Percentiles rank a stretch among this genome's conserved stretches.
These are phyloP conservation scores for Hericium erinaceus DNA, from an alignment of 768 basidiomycete species.

Conservation along the genomic window DNA sequence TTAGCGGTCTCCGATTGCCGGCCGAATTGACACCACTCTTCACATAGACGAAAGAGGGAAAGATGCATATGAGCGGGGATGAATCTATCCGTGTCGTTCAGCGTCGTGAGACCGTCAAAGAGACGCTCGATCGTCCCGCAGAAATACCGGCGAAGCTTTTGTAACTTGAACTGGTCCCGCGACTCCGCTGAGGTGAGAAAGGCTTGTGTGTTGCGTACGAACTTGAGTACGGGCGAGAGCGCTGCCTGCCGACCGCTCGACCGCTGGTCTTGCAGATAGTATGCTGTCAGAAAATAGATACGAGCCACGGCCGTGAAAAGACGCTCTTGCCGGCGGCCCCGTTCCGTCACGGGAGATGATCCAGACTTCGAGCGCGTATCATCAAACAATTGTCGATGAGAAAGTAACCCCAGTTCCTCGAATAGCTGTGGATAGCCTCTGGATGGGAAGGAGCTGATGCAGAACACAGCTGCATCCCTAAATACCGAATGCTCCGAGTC, in stretches of 20 bases:
- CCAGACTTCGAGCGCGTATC: constrained; percentile 44
- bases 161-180: constrained; percentile 67
- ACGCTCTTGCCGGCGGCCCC: constrained; percentile 65
- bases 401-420: constrained; percentile 74
- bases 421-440: constrained; percentile 70
- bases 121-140: constrained; percentile 84
- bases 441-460: constrained; percentile 80
- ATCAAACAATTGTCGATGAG: constrained; percentile 79
- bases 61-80: constrained; percentile 69
- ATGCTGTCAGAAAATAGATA: constrained; percentile 81
- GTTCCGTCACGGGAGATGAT: constrained; percentile 35
- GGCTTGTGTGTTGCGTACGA: constrained; percentile 72
- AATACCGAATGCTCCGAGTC: constrained; percentile 79
- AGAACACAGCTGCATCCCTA: constrained; percentile 78
- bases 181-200: constrained; percentile 67
- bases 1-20: constrained; percentile 64
- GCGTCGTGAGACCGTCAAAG: constrained; percentile 61
- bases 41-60: constrained; percentile 74
- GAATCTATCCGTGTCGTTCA: constrained; percentile 71
- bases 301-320: constrained; percentile 81
- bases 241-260: constrained; percentile 63
- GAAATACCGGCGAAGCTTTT: constrained; percentile 81
- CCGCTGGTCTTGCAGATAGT: constrained; percentile 60
- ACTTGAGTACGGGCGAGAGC: constrained; percentile 73
- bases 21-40: constrained; percentile 90